Base-by-base conservation (phyloP, 495 filamentous ascomycete species). In the Penicillium pulvis region DNA sequence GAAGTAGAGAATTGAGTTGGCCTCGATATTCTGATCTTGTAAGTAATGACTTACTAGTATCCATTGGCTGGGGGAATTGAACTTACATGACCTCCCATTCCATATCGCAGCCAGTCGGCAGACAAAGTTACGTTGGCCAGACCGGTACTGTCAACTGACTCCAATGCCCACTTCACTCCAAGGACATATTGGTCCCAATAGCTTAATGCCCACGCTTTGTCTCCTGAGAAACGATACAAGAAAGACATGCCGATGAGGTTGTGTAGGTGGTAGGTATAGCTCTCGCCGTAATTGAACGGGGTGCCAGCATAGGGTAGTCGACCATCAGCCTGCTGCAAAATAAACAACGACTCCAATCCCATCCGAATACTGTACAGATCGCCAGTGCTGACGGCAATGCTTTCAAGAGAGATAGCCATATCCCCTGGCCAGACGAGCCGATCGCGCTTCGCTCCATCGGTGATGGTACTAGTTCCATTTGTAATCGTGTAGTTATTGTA, bases 261-360 rank as follows among this genome's bases (percentile, higher is more conserved):
- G 71, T 80, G 78, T 68, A 84, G 78, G 61, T 85, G 82, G 63
- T 86, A 86, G 1, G 83, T 84, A 61, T 81, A 83, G 60, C 75
- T 74, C 48, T 73, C 73, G 31, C 75, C 70, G 12, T 76, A 63
- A 6, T 6, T 17, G 49, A 84, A 73, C 1, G 78, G 80, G 28
- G 75, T 76, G 0, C 83, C 81, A 8, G 80, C 79, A 58, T 84
- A 84, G 0, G 79, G 79, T 12, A 82, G 66, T 5, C 63, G 70
- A 2, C 79, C 79, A 55, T 62, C 51, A 17, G 66, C 43, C 44
- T 74, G 68, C 57, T 85, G 81, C 50, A 79, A 63, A 20, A 75
- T 68, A 52, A 82, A 83, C 64, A 87, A 74, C 1, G 76, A 70
- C 60, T 82, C 75, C 43, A 86, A 56, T 0, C 79, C 79, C 59